Evolutionary conservation across 768 basidiomycete genomes (phyloP), one percentile per base, ranked within the genome.

Genomic region (Neoboletus magnificus): DNA sequence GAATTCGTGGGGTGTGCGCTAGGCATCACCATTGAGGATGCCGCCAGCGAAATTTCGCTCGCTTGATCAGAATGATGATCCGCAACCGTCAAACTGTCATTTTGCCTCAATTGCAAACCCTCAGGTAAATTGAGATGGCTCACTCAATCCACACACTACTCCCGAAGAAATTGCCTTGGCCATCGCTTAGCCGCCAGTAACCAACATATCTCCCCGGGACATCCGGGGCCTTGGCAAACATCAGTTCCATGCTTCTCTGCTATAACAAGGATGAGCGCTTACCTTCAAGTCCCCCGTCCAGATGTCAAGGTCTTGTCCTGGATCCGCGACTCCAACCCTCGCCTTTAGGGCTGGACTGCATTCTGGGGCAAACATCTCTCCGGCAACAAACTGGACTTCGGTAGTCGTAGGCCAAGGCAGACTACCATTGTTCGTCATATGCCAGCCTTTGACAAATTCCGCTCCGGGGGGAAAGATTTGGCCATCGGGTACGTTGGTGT

Each of bases 391-490:
- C 11, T 81, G 78, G 18, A 93, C 70, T 62, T 84, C 78, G 0
- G 91, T 91, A 13, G 74, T 71, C 27, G 79, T 76, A 1, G 88
- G 88, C 91, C 90, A 93, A 20, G 83, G 77, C 6, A 68, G 52
- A 15, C 62, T 64, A 16, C 90, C 85, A 60, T 79, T 79, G 62
- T 94, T 94, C 30, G 76, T 58, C 76, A 93, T 79, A 53, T 78
- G 76, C 91, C 91, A 94, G 22, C 83, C 83, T 71, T 93, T 93
- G 52, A 91, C 81, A 63, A 93, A 94, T 66, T 89, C 89, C 0
- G 89, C 89, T 33, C 91, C 91, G 8, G 89, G 84, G 30, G 89
- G 89, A 66, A 93, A 87, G 47, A 79, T 63, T 62, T 91, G 88
- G 1, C 90, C 91, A 61, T 88, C 85, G 5, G 81, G 75, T 48